Percentiles rank a stretch among this genome's conserved stretches.
phyloP scores from a whole-genome alignment of 805 yeast species.

The Ogataea neopini region DNA sequence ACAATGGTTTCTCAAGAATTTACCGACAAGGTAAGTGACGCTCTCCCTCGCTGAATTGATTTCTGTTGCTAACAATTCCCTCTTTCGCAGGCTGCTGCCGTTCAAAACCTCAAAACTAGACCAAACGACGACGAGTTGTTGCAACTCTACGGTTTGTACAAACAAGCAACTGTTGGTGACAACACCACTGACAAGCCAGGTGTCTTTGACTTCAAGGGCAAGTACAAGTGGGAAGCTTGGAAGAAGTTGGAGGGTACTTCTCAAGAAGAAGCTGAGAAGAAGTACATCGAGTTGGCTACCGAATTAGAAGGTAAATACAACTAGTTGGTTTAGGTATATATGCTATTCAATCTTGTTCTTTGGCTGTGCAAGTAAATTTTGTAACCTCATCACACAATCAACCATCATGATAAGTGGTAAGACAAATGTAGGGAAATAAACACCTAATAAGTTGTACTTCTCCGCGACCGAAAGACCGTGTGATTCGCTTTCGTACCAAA shows the following conservation, averaged over 20 bases:
- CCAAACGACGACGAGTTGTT: constrained; percentile 88
- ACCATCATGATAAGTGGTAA: constrained; percentile 60
- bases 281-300: constrained; percentile 70
- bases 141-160: constrained; percentile 86
- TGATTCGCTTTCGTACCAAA: constrained; percentile 37
- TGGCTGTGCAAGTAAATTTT: background rate
- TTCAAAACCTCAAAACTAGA: constrained; percentile 68
- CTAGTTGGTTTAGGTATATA: constrained; percentile 8
- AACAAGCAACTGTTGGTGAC: constrained; percentile 98
- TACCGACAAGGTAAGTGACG: constrained; percentile 39
- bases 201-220: constrained; percentile 87
- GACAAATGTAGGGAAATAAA: constrained; percentile 71
- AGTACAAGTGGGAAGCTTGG: constrained; percentile 99
- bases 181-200: constrained; percentile 87
- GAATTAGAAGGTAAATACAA: constrained; percentile 58
- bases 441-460: constrained; percentile 43
- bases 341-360: background rate
- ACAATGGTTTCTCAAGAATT: constrained; percentile 39
- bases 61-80: no score
- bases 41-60: no score
- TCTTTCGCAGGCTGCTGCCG: constrained; percentile 70
- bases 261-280: constrained; percentile 86
- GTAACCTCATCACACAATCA: constrained; percentile 37
- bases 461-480: constrained; percentile 43
- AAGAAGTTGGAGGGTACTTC: constrained; percentile 79